Evolutionary conservation across 1,284 basidiomycete species (phyloP).

Genomic region (Gymnopus androsaceus): DNA sequence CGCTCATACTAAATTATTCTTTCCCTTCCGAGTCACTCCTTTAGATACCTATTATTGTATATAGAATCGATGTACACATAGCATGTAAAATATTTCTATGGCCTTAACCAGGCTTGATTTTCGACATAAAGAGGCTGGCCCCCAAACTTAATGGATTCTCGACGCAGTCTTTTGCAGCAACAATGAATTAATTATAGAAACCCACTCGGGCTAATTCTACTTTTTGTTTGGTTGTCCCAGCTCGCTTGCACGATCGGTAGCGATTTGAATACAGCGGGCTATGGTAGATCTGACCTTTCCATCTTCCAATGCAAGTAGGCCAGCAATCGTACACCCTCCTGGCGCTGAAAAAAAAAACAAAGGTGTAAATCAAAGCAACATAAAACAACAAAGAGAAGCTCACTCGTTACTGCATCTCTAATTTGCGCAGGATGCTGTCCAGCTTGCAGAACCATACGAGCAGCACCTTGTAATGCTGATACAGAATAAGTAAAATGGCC

Average conservation of each 20-base stretch:
- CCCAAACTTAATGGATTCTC: too few species aligned
- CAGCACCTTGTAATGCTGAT: slow-evolving; percentile 92
- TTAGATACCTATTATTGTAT: too few species aligned
- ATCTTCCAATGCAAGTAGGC: slow-evolving; percentile 92
- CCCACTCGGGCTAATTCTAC: background rate
- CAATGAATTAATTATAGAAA: too few species aligned
- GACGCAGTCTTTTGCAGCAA: too few species aligned
- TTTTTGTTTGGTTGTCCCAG: slow-evolving; percentile 62
- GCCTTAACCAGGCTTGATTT: too few species aligned
- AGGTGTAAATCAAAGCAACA: slow-evolving; percentile 4
- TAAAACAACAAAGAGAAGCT: slow-evolving; percentile 35
- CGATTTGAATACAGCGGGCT: slow-evolving; percentile 92
- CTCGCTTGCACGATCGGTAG: slow-evolving; percentile 84
- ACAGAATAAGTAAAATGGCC: slow-evolving; percentile 1
- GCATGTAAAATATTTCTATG: too few species aligned
- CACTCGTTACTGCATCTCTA: slow-evolving; percentile 97
- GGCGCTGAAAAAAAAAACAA: slow-evolving; percentile 70
- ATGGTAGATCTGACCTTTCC: slow-evolving; percentile 93
- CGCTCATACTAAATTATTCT: too few species aligned
- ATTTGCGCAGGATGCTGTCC: slow-evolving; percentile 93
- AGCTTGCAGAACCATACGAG: slow-evolving; percentile 90
- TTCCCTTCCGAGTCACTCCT: too few species aligned
- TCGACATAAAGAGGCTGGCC: too few species aligned
- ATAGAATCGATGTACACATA: too few species aligned
- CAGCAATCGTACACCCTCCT: slow-evolving; percentile 98